A percentile compares a stretch with the other conserved stretches of the same genome.
Conservation (phyloP, 2,329 filamentous ascomycete species). For the Aphanocladium album region DNA sequence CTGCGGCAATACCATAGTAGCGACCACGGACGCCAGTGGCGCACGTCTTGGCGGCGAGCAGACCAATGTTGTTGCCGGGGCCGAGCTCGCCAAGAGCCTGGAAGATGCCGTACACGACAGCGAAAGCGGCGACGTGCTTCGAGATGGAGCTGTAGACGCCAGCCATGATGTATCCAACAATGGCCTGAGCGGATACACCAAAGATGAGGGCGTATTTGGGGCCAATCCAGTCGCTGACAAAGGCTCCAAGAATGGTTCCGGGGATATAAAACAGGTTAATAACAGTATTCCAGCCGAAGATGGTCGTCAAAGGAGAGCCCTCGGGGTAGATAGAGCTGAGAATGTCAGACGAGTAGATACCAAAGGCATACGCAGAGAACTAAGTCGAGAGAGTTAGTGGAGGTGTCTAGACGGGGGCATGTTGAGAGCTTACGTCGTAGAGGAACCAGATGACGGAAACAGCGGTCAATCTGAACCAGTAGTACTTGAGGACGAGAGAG, state of each 20-base stretch:
- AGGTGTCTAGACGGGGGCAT: neutral
- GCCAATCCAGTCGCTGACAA: constrained; percentile 71
- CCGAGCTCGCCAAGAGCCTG: constrained; percentile 51
- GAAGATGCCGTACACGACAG: constrained; percentile 35
- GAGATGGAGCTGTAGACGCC: constrained; percentile 69
- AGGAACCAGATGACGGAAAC: constrained; percentile 80
- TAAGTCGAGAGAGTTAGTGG: constrained; percentile 14
- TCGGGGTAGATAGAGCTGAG: constrained; percentile 59
- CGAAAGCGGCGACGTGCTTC: constrained; percentile 37
- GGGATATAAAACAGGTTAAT: constrained; percentile 88
- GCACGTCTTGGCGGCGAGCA: constrained; percentile 80
- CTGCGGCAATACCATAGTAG: constrained; percentile 68
- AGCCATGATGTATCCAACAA: constrained; percentile 86
- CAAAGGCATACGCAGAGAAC: constrained; percentile 80
- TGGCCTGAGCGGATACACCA: constrained; percentile 66
- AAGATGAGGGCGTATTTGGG: constrained; percentile 68
- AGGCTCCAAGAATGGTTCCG: constrained; percentile 72
- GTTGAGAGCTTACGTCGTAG: constrained; percentile 53
- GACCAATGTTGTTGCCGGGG: constrained; percentile 86
- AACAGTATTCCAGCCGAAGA: constrained; percentile 84
- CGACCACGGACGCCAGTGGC: constrained; percentile 80
- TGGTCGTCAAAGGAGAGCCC: constrained; percentile 61
- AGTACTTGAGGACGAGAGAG: constrained; percentile 54
- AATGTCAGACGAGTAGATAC: constrained; percentile 78
- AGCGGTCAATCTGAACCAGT: constrained; percentile 65